These are phyloP conservation scores for Onygenales sp. DNA, from an alignment of 2,329 filamentous ascomycete genomes.

Conservation along the genomic window DNA sequence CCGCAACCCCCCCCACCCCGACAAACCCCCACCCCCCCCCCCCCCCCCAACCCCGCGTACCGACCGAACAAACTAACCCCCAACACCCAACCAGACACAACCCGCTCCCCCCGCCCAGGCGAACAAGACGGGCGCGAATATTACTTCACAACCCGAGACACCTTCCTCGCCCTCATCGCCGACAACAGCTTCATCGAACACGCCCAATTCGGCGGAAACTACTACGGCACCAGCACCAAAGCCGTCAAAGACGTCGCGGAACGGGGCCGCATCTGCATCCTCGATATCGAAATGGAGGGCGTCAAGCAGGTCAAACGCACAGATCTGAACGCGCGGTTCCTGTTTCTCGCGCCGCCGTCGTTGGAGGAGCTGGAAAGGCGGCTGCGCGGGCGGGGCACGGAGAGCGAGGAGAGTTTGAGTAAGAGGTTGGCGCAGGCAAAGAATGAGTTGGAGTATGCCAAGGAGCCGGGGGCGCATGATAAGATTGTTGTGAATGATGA, in stretches of 20 bases:
- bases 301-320: conserved; percentile 86
- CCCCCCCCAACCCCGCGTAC: no score
- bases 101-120: conserved; percentile 62
- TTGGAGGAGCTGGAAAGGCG: conserved; percentile 64
- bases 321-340: conserved; percentile 63
- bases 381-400: conserved; percentile 66
- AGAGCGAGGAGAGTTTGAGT: conserved; percentile 61
- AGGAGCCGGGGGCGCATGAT: conserved; percentile 57
- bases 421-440: conserved; percentile 63
- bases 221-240: conserved; percentile 74
- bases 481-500: conserved; percentile 58
- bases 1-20: no score
- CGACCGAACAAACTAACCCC: no score
- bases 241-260: conserved; percentile 67
- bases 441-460: conserved; percentile 64
- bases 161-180: conserved; percentile 60
- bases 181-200: conserved; percentile 73
- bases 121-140: conserved; percentile 74
- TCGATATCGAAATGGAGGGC: conserved; percentile 98
- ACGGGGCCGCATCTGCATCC: conserved; percentile 64
- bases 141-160: conserved; percentile 60
- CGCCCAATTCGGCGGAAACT: conserved; percentile 75
- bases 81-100: conserved; percentile 53
- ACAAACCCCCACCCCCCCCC: no score
- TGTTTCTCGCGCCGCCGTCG: conserved; percentile 76